Evolutionary conservation across 169 alveolate genomes (phyloP), one percentile per base, ranked within the genome.

Genomic region (Sarcocystis neurona): DNA sequence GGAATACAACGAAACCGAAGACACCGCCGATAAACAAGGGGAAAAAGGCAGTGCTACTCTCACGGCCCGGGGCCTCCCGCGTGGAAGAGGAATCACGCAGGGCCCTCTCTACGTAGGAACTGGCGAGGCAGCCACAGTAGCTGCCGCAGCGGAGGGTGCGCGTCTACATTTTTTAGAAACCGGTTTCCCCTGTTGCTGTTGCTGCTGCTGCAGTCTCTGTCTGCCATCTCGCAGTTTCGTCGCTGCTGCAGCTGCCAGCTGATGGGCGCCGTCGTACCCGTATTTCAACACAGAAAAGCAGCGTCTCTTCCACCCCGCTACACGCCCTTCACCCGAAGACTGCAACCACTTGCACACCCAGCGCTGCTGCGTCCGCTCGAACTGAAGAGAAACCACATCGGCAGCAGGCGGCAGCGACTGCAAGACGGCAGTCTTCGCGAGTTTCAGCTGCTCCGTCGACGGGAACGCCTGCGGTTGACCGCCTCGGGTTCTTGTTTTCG

Each of bases 261-360:
- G 47, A 77, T 87, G 87, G 15, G 91, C 91, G 8, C 91, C 91
- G 23, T 87, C 88, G 47, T 87, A 84, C 44, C 91, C 91, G 87
- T 87, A 87, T 48, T 87, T 87, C 47, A 87, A 66, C 23, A 87
- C 91, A 23, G 91, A 87, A 46, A 87, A 87, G 68, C 91, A 87
- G 27, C 91, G 79, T 10, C 91, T 39, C 47, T 87, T 87, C 91
- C 91, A 87, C 20, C 23, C 41, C 58, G 82, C 47, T 4, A 56
- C 58, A n/a, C 58, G 43, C 12, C 58, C 88, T 46, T 87, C 66
- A 5, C 85, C 85, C 41, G 41, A 3, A 43, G 77, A 74, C 74
- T 75, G 87, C 87, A 77, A 68, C 91, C 91, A 87, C 84, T 87
- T 87, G 82, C 91, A 87, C 37, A 87, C 91, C 91, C 91, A 87